These are phyloP conservation scores for Eucalyptus rudis DNA, from an alignment of 345 rosid species.

Conservation along the genomic window DNA sequence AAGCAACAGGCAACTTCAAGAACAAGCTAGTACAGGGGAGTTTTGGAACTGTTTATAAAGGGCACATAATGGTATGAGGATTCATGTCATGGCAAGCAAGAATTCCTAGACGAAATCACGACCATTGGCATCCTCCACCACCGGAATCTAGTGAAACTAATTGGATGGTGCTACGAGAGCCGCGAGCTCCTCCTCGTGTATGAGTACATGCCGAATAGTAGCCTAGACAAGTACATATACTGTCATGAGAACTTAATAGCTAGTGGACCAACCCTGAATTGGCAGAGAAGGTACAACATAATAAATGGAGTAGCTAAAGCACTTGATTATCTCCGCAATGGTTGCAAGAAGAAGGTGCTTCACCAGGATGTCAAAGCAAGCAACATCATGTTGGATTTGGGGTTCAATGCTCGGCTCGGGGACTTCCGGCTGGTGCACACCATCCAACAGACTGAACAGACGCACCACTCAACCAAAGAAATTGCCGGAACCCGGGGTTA, in stretches of 20 bases:
- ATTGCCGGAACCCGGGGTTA: conserved; percentile 71
- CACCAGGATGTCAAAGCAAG: conserved; percentile 68
- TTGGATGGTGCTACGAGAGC: conserved; percentile 72
- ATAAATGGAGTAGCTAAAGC: conserved; percentile 53
- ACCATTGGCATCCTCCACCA: conserved; percentile 67
- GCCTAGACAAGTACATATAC: conserved; percentile 53
- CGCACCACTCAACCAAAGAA: conserved; percentile 64
- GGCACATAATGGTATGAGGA: conserved; percentile 30
- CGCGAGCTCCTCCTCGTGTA: conserved; percentile 48
- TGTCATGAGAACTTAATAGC: neutral
- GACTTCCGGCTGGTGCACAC: conserved; percentile 82
- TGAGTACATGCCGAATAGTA: conserved; percentile 60
- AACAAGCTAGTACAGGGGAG: conserved; percentile 71
- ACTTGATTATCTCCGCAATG: conserved; percentile 60
- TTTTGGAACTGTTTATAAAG: conserved; percentile 70
- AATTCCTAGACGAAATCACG: conserved; percentile 67
- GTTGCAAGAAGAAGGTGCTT: conserved; percentile 49
- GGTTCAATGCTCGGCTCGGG: conserved; percentile 38
- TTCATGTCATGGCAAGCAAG: conserved; percentile 66
- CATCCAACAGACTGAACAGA: conserved; percentile 37
- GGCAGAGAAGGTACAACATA: conserved; percentile 41
- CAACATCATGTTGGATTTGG: conserved; percentile 68
- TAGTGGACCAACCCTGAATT: conserved; percentile 15
- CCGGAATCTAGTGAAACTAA: conserved; percentile 52
- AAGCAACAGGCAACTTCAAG: conserved; percentile 45